Evolutionary conservation across 495 filamentous ascomycete genomes (phyloP).

Genomic region (Penicillium antarcticum): DNA sequence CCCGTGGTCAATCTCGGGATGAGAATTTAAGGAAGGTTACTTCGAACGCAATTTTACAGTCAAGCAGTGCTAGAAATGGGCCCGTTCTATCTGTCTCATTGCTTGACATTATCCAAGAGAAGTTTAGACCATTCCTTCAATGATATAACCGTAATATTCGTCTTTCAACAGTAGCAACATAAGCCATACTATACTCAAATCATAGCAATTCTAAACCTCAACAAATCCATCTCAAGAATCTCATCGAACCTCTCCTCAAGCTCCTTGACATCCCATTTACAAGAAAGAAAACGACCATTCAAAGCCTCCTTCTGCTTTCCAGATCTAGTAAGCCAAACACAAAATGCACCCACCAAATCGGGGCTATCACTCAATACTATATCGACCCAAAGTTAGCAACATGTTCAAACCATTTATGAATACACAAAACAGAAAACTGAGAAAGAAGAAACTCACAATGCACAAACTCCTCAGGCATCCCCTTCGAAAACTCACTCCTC

Average conservation of each 20-base stretch:
- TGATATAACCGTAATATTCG: too few species aligned
- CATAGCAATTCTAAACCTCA: slow-evolving; percentile 7
- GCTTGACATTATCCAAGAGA: too few species aligned
- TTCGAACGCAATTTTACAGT: too few species aligned
- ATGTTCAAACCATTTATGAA: background rate
- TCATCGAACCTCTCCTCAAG: slow-evolving; percentile 38
- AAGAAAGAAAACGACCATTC: slow-evolving; percentile 35
- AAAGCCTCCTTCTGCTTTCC: slow-evolving; percentile 26
- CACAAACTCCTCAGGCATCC: slow-evolving; percentile 17
- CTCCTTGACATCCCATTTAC: slow-evolving; percentile 42
- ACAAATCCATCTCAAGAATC: slow-evolving; percentile 30
- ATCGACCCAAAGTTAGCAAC: background rate
- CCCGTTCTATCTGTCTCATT: too few species aligned
- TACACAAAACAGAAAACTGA: too few species aligned
- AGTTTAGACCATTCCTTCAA: too few species aligned
- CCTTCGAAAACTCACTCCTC: slow-evolving; percentile 32
- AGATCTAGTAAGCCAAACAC: slow-evolving; percentile 32
- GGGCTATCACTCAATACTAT: slow-evolving; percentile 29
- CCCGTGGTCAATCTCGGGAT: too few species aligned
- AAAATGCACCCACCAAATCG: slow-evolving; percentile 36
- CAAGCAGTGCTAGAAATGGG: too few species aligned
- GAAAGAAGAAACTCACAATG: slow-evolving; percentile 11
- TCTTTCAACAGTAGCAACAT: too few species aligned
- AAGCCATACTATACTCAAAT: background rate
- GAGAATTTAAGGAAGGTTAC: too few species aligned